Conservation (phyloP, 257 asterid species). For the Cordia subcordata region DNA sequence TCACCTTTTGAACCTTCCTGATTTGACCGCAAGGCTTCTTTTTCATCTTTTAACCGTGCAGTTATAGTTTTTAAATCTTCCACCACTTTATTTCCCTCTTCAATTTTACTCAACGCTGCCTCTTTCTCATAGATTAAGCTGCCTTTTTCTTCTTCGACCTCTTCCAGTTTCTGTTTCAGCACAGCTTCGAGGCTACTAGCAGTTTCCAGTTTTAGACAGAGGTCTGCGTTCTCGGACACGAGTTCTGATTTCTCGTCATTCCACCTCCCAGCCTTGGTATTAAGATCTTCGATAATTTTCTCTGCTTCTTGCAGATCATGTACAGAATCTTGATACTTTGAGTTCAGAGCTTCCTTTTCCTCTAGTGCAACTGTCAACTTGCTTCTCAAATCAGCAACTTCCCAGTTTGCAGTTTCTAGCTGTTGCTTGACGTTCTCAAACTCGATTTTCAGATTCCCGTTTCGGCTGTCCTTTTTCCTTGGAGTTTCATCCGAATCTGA, state of each 20-base stretch:
- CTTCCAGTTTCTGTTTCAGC: constrained; percentile 48
- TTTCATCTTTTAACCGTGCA: constrained; percentile 40
- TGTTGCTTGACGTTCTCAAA: constrained; percentile 36
- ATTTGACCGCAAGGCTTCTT: constrained; percentile 17
- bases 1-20: constrained; percentile 13
- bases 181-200: constrained; percentile 43
- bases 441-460: constrained; percentile 37
- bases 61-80: constrained; percentile 33
- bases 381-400: constrained; percentile 49
- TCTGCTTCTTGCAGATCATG: constrained; percentile 47
- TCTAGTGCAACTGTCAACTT: constrained; percentile 36
- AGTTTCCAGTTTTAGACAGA: constrained; percentile 36
- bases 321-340: constrained; percentile 37
- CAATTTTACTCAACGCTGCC: constrained; percentile 25
- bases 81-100: constrained; percentile 36
- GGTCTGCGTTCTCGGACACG: constrained; percentile 36
- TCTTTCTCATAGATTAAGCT: constrained; percentile 37
- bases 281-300: constrained; percentile 32
- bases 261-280: constrained; percentile 37
- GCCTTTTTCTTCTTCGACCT: constrained; percentile 23
- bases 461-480: constrained; percentile 35
- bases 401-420: constrained; percentile 52
- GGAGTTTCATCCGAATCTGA: constrained; percentile 62
- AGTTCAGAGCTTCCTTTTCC: constrained; percentile 54
- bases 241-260: constrained; percentile 40